Conservation (phyloP, 2,329 filamentous ascomycete genomes). For the Cytospora schulzeri region DNA sequence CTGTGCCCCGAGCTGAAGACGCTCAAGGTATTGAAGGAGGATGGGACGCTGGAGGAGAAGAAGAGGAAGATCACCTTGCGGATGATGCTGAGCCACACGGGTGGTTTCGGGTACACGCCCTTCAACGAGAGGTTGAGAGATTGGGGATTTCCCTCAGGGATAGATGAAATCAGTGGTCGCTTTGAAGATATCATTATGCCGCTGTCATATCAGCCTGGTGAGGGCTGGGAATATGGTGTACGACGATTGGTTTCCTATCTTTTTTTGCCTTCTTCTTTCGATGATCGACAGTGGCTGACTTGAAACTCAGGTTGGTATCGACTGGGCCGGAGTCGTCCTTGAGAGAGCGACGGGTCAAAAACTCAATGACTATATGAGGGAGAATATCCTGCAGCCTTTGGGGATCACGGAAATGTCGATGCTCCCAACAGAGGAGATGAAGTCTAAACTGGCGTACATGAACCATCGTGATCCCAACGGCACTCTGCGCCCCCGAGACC, state of each 20-base stretch:
- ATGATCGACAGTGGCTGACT: neutral
- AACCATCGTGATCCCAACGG: conserved; percentile 50
- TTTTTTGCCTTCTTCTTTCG: no score
- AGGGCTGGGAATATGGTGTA: conserved; percentile 62
- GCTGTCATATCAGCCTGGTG: conserved; percentile 65
- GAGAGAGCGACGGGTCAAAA: conserved; percentile 44
- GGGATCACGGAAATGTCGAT: conserved; percentile 50
- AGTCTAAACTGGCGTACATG: conserved; percentile 55
- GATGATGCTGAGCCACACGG: conserved; percentile 59
- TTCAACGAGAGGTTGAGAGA: conserved; percentile 52
- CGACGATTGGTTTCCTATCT: conserved; percentile 34
- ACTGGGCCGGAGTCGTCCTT: conserved; percentile 52
- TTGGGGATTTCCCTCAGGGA: conserved; percentile 50
- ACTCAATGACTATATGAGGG: conserved; percentile 48
- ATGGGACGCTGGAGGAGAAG: conserved; percentile 46
- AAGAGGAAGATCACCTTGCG: conserved; percentile 54
- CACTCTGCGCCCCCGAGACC: conserved; percentile 44
- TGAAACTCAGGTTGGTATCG: conserved; percentile 45
- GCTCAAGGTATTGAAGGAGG: conserved; percentile 46
- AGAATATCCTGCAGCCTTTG: conserved; percentile 47
- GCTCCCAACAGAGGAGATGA: conserved; percentile 55
- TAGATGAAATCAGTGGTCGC: conserved; percentile 61
- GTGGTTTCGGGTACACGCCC: conserved; percentile 61
- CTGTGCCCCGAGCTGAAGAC: conserved; percentile 53
- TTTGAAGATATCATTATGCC: conserved; percentile 54